These are phyloP conservation scores for Suillus subluteus DNA, from an alignment of 768 basidiomycete species.

Conservation along the genomic window DNA sequence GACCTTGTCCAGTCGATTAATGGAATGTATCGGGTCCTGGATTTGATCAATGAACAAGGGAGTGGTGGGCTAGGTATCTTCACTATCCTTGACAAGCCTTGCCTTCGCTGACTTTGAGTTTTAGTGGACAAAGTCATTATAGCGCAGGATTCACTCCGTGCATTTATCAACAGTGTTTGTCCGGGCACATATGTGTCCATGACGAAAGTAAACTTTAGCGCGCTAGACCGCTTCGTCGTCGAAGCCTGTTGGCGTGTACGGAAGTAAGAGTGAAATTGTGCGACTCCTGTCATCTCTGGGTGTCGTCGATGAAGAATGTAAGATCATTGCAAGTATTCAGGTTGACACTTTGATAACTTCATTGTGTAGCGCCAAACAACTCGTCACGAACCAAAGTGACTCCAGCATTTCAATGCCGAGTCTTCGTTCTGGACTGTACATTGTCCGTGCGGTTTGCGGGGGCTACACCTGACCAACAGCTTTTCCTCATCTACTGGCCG, in stretches of 20 bases:
- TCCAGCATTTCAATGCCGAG: slow-evolving; percentile 20
- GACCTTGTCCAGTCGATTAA: slow-evolving; percentile 37
- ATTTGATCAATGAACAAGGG: slow-evolving; percentile 54
- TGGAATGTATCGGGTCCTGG: slow-evolving; percentile 57
- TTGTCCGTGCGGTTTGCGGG: slow-evolving; percentile 29
- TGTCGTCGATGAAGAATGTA: slow-evolving; percentile 44
- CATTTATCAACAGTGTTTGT: slow-evolving; percentile 50
- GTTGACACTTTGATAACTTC: slow-evolving; percentile 6
- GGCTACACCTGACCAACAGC: slow-evolving; percentile 21
- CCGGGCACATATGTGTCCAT: slow-evolving; percentile 58
- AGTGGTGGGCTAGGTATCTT: slow-evolving; percentile 55
- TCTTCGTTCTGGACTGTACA: slow-evolving; percentile 55
- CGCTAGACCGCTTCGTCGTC: slow-evolving; percentile 48
- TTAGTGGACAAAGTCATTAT: slow-evolving; percentile 69
- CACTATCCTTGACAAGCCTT: not conserved
- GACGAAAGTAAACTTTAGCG: slow-evolving; percentile 59
- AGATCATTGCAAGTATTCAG: slow-evolving; percentile 19
- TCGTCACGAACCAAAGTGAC: slow-evolving; percentile 6
- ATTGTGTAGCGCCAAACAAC: slow-evolving; percentile 10
- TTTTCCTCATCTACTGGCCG: slow-evolving; percentile 67
- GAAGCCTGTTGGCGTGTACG: slow-evolving; percentile 61
- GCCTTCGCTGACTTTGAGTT: not conserved
- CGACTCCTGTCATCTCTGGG: slow-evolving; percentile 43
- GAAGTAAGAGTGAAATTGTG: slow-evolving; percentile 53
- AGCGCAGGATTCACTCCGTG: slow-evolving; percentile 49